Base-by-base conservation (phyloP, 2,329 filamentous ascomycete species). In the Penicillium sp. region DNA sequence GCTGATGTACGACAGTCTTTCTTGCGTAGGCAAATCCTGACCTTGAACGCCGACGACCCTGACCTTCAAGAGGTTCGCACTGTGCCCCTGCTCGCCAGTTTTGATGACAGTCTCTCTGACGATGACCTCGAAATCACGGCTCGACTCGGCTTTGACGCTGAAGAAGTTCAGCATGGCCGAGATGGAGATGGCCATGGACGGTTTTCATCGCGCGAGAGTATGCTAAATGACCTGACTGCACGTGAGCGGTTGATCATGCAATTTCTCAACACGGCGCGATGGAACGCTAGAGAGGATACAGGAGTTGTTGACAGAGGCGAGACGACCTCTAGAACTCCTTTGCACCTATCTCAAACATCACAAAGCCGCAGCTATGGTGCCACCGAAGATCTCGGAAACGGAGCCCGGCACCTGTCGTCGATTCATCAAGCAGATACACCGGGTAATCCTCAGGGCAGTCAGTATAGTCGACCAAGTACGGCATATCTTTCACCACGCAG, bases 1-100 rank as follows among this genome's bases (percentile, higher is more conserved):
- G 72, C 72, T 29, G 74, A 76, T 57, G 60, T 76, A 42, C 73
- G 74, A 35, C 71, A 71, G 49, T 61, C 60, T n/a, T 76, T 75
- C 49, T 56, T 65, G 28, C 68, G 73, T 41, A 64, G 71, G 44
- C 73, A 76, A 52, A 65, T 71, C 24, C 51, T 76, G 11, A 49
- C 62, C n/a, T 44, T 72, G 36, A 63, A 71, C 40, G 52, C 55
- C 43, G 59, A 68, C 35, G 66, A 68, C 3, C 59, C 65, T 2
- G 50, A 52, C 3, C 40, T 70, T 28, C 56, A 72, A 43, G 58
- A 64, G 53, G 59, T 71, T 24, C 59, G 54, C 32, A 66, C 63
- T 4, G 62, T 65, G 13, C 62, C 60, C 11, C 49, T 66, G 24
- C 50, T 59, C 43, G 59, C 62, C 38, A 58, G 63, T 27, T 50